Evolutionary conservation across 1,139 yeast species (phyloP).

Genomic region (Geotrichum bryndzae): DNA sequence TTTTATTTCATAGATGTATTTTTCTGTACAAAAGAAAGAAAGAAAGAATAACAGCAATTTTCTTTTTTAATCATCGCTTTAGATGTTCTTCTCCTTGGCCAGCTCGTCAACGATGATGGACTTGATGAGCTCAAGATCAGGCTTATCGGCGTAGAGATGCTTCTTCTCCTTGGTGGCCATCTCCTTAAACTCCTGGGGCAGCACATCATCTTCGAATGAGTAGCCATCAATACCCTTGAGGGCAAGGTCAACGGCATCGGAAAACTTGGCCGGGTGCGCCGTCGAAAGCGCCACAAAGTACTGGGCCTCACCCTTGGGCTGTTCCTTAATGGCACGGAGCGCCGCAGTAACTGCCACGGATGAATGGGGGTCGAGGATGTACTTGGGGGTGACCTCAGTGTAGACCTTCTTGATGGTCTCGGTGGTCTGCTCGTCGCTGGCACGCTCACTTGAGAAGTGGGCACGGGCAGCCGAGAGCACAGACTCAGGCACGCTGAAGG

Average conservation of each 20-base stretch:
- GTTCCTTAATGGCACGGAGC: constrained; percentile 51
- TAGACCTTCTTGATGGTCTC: constrained; percentile 70
- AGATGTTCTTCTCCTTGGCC: constrained; percentile 39
- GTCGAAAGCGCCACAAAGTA: constrained; percentile 80
- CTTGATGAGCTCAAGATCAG: constrained; percentile 70
- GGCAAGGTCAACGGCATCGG: constrained; percentile 88
- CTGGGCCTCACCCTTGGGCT: constrained; percentile 37
- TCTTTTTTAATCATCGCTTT: background rate
- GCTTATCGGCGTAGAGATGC: constrained; percentile 65
- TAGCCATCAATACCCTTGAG: constrained; percentile 60
- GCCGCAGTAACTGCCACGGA: constrained; percentile 89
- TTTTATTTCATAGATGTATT: background rate
- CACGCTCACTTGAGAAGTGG: constrained; percentile 74
- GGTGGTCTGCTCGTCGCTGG: constrained; percentile 69
- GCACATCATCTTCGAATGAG: constrained; percentile 78
- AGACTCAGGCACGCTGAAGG: constrained; percentile 61
- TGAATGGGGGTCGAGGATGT: constrained; percentile 92
- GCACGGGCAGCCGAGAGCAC: constrained; percentile 61
- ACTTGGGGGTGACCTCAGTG: constrained; percentile 53
- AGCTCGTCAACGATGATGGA: constrained; percentile 66
- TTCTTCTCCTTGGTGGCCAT: constrained; percentile 69
- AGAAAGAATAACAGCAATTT: background rate
- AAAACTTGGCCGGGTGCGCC: constrained; percentile 97
- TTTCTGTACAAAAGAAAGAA: background rate
- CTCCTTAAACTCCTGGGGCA: constrained; percentile 79